Conservation (phyloP, 805 yeast species). For the Candida takata region DNA sequence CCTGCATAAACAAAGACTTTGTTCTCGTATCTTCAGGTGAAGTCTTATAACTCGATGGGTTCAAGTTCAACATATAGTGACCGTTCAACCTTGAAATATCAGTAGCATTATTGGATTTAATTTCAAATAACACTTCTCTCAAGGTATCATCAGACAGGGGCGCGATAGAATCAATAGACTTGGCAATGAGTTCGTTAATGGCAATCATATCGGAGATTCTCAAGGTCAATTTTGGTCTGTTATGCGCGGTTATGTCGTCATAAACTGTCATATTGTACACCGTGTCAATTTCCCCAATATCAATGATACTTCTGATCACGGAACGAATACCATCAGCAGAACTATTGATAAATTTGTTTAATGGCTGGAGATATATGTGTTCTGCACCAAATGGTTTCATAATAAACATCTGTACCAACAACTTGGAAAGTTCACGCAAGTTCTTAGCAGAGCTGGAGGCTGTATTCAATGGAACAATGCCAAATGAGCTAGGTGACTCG, state of each 20-base stretch:
- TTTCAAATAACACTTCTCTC: constrained; percentile 33
- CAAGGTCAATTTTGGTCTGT: constrained; percentile 40
- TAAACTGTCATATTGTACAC: constrained; percentile 56
- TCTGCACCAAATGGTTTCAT: constrained; percentile 58
- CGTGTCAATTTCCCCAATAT: constrained; percentile 48
- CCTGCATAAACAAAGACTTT: constrained; percentile 59
- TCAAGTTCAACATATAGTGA: constrained; percentile 49
- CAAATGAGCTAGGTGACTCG: constrained; percentile 49
- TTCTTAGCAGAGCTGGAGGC: constrained; percentile 33
- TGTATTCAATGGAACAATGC: constrained; percentile 30
- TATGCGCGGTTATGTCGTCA: constrained; percentile 59
- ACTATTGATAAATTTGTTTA: constrained; percentile 61
- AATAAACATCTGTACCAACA: constrained; percentile 57
- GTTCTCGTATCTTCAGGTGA: constrained; percentile 47
- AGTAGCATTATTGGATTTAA: constrained; percentile 37
- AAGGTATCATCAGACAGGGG: constrained; percentile 50
- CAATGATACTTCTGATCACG: constrained; percentile 41
- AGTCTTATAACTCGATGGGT: constrained; percentile 43
- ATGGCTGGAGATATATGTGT: constrained; percentile 68
- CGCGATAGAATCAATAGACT: constrained; percentile 36
- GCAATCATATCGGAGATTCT: constrained; percentile 40
- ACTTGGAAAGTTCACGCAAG: constrained; percentile 47
- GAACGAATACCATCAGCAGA: constrained; percentile 40
- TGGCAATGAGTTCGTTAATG: constrained; percentile 37
- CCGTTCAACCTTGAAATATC: constrained; percentile 45